These are phyloP conservation scores for Camptophora hylomeconis DNA, from an alignment of 2,329 filamentous ascomycete species.

Conservation along the genomic window DNA sequence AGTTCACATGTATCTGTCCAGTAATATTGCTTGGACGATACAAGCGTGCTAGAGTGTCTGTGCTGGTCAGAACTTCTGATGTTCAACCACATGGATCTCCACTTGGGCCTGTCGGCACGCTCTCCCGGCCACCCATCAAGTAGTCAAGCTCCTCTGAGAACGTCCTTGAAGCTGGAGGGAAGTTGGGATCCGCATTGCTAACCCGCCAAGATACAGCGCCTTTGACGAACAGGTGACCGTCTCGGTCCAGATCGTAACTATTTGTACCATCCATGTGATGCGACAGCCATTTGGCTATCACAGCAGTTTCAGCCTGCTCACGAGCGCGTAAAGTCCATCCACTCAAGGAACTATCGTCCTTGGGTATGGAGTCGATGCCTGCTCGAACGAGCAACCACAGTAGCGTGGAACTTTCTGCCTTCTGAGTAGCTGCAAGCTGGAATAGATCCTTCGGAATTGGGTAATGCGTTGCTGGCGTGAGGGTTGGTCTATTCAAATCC, in stretches of 20 bases:
- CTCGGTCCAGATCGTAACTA: constrained; percentile 1
- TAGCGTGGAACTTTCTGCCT: neutral
- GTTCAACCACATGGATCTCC: too few species aligned
- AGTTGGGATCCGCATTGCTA: neutral
- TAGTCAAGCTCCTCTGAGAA: constrained; percentile 6
- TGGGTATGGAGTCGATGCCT: constrained; percentile 7
- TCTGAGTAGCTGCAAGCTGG: constrained; percentile 8
- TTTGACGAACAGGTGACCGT: constrained; percentile 4
- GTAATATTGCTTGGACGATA: too few species aligned
- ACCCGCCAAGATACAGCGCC: constrained; percentile 3
- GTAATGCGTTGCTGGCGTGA: constrained; percentile 4
- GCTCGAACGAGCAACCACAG: constrained; percentile 10
- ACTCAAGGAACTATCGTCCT: constrained; percentile 11
- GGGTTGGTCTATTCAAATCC: constrained; percentile 1
- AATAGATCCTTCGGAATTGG: constrained; percentile 11
- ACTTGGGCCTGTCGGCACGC: too few species aligned
- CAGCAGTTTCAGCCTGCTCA: constrained; percentile 1
- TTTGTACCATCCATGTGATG: constrained; percentile 8
- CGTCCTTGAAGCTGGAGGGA: constrained; percentile 2
- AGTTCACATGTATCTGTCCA: too few species aligned
- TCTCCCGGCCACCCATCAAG: too few species aligned
- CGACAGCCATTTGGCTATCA: constrained; percentile 8
- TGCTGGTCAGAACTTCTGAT: too few species aligned
- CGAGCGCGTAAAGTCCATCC: constrained; percentile 12
- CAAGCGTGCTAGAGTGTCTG: too few species aligned